Percentiles rank a stretch among this genome's conserved stretches.
These are phyloP conservation scores for Penicillium sp. DNA, from an alignment of 2,329 filamentous ascomycete species.

Conservation along the genomic window DNA sequence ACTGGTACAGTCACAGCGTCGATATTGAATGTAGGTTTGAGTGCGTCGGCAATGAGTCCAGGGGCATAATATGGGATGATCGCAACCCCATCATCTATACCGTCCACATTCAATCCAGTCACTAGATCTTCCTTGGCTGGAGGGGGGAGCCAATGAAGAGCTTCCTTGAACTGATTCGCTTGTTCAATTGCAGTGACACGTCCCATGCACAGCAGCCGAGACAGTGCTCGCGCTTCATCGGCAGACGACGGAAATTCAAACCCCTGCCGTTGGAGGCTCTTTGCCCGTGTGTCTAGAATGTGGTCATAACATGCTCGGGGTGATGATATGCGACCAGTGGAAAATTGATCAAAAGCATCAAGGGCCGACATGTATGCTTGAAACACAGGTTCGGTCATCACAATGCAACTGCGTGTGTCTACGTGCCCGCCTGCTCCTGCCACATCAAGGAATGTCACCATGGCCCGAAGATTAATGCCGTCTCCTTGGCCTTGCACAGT, in stretches of 20 bases:
- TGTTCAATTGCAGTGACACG: constrained; percentile 30
- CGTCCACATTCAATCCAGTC: constrained; percentile 37
- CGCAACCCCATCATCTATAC: constrained; percentile 34
- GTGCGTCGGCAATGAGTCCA: constrained; percentile 34
- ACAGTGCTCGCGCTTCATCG: constrained; percentile 34
- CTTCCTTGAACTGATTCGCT: constrained; percentile 32
- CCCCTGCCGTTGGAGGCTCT: constrained; percentile 27
- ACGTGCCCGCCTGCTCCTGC: constrained; percentile 41
- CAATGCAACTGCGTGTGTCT: constrained; percentile 32
- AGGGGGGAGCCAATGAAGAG: constrained; percentile 27
- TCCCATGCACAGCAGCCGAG: constrained; percentile 41
- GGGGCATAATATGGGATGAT: constrained; percentile 44
- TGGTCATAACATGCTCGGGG: constrained; percentile 36
- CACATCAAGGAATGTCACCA: constrained; percentile 43
- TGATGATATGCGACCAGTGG: constrained; percentile 16
- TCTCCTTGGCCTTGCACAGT: constrained; percentile 25
- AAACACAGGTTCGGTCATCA: constrained; percentile 36
- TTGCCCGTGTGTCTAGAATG: constrained; percentile 32
- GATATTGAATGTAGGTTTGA: constrained; percentile 24
- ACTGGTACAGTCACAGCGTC: not conserved
- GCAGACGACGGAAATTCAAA: constrained; percentile 31
- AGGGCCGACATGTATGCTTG: constrained; percentile 34
- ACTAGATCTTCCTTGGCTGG: constrained; percentile 24
- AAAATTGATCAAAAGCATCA: constrained; percentile 32
- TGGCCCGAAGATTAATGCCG: constrained; percentile 38